Evolutionary conservation across 2,329 filamentous ascomycete genomes (phyloP).

Genomic region (Penicillium nordicum): DNA sequence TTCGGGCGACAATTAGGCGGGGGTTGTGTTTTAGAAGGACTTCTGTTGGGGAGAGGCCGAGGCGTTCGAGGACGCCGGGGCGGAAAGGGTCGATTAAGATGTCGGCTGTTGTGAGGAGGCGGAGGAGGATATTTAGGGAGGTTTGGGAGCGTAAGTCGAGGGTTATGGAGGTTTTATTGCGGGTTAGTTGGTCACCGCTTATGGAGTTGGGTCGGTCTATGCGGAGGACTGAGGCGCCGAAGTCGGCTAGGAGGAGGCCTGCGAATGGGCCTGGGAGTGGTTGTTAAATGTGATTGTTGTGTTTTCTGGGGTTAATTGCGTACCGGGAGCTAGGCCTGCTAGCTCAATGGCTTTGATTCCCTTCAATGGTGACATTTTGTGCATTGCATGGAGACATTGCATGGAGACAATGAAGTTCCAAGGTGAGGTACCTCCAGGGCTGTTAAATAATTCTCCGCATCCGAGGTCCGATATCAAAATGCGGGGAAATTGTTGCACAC

Average conservation of each 20-base stretch:
- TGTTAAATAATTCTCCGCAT: slow-evolving; percentile 6
- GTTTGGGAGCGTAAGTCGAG: slow-evolving; percentile 69
- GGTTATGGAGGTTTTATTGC: slow-evolving; percentile 75
- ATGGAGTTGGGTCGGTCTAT: slow-evolving; percentile 63
- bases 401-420: background rate
- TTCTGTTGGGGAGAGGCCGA: slow-evolving; percentile 68
- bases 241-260: slow-evolving; percentile 83
- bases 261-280: slow-evolving; percentile 71
- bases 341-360: slow-evolving; percentile 64
- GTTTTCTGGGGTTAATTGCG: slow-evolving; percentile 1
- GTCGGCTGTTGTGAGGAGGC: slow-evolving; percentile 63
- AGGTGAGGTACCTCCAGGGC: background rate
- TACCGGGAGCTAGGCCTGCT: slow-evolving; percentile 64
- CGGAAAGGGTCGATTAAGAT: slow-evolving; percentile 91
- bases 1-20: slow-evolving; percentile 72
- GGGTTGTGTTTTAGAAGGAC: slow-evolving; percentile 67
- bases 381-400: background rate
- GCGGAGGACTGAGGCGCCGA: slow-evolving; percentile 81
- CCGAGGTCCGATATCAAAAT: slow-evolving; percentile 13
- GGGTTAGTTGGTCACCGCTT: slow-evolving; percentile 69
- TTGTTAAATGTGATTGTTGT: slow-evolving; percentile 1
- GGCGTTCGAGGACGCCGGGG: slow-evolving; percentile 81
- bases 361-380: slow-evolving; percentile 41
- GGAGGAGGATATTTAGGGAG: slow-evolving; percentile 64
- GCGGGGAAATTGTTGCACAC: slow-evolving; percentile 3